These are phyloP conservation scores for Dentiscutata heterogama DNA, from an alignment of 371 early-diverging fungal genomes.

Conservation along the genomic window DNA sequence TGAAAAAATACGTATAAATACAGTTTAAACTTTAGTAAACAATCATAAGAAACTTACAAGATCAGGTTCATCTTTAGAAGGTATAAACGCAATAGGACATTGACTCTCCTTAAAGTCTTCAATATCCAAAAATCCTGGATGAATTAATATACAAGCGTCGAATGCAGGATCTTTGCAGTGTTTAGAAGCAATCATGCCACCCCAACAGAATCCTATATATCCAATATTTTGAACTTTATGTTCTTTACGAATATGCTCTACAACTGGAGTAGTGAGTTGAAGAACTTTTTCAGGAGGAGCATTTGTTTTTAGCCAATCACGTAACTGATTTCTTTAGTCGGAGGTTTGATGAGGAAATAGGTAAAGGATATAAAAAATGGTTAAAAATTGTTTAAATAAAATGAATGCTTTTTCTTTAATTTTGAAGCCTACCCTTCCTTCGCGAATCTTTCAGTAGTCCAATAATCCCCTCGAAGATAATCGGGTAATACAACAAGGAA, in stretches of 20 bases:
- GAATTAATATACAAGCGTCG: slow-evolving; percentile 4
- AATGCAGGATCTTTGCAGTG: background rate
- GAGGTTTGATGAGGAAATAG: too few relatives aligned
- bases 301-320: too few relatives aligned
- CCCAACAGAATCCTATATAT: background rate
- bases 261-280: background rate
- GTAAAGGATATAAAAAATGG: too few relatives aligned
- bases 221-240: background rate
- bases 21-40: background rate
- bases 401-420: too few relatives aligned
- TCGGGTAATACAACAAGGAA: background rate
- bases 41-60: background rate
- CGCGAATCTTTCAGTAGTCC: too few relatives aligned
- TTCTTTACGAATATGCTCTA: background rate
- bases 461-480: background rate
- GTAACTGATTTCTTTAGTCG: too few relatives aligned
- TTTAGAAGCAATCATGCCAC: background rate
- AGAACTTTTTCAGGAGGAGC: too few relatives aligned
- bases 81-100: slow-evolving; percentile 14
- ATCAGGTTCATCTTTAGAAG: background rate
- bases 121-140: background rate
- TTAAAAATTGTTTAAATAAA: too few relatives aligned
- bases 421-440: too few relatives aligned
- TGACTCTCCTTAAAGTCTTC: background rate
- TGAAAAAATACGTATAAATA: background rate